These are phyloP conservation scores for Citrus maxima DNA, from an alignment of 345 rosid species.

Conservation along the genomic window DNA sequence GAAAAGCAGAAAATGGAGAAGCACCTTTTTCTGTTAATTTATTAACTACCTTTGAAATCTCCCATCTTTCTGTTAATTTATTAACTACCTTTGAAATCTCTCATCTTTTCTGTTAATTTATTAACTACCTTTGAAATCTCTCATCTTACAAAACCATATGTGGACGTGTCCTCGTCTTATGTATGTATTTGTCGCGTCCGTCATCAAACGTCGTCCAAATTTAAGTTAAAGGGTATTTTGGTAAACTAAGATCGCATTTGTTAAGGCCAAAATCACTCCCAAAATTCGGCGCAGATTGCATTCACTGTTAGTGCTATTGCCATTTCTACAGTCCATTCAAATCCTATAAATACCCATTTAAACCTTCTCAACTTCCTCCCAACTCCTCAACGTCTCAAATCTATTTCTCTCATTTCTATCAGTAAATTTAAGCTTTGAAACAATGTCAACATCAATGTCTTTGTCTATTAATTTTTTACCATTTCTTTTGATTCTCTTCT, in stretches of 20 bases:
- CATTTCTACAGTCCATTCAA: not conserved
- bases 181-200: not conserved
- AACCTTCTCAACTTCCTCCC: not conserved
- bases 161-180: too few species aligned
- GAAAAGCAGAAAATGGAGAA: not conserved
- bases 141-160: too few species aligned
- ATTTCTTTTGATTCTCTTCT: conserved; percentile 8
- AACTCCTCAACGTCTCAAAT: not conserved
- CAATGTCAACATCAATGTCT: conserved; percentile 23
- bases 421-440: not conserved
- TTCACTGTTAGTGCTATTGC: too few species aligned
- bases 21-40: not conserved
- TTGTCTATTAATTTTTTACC: not conserved
- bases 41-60: too few species aligned
- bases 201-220: not conserved
- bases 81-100: too few species aligned
- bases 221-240: not conserved
- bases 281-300: not conserved
- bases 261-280: too few species aligned
- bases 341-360: not conserved
- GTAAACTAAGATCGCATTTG: too few species aligned
- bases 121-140: not conserved
- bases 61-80: not conserved
- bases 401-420: not conserved
- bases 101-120: not conserved